These are phyloP conservation scores for Neofusicoccum ribis DNA, from an alignment of 2,329 filamentous ascomycete genomes.

Conservation along the genomic window DNA sequence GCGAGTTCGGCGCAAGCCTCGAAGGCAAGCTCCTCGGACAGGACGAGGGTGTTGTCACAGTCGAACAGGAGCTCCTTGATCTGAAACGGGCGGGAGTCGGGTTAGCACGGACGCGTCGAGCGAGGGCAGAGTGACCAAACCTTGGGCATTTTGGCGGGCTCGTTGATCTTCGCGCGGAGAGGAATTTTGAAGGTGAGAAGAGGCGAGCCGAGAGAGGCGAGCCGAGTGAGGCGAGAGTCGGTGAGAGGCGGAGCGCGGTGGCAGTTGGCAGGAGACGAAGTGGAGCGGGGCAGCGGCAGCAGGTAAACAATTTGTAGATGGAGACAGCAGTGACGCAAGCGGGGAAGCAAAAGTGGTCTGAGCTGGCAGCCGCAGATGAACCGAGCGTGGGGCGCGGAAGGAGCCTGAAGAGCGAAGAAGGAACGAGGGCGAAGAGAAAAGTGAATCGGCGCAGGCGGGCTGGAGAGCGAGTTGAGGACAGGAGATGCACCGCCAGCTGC, in stretches of 20 bases:
- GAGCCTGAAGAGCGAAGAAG: slow-evolving; percentile 8
- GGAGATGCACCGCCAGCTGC: not conserved
- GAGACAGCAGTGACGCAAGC: slow-evolving; percentile 10
- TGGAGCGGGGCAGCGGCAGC: slow-evolving; percentile 1
- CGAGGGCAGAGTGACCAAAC: not conserved
- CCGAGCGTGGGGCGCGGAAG: slow-evolving; percentile 6
- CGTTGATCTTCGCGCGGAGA: slow-evolving; percentile 12
- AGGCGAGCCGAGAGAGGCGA: not conserved
- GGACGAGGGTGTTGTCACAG: slow-evolving; percentile 86
- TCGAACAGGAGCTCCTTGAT: slow-evolving; percentile 55
- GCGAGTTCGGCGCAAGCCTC: slow-evolving; percentile 86
- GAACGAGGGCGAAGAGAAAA: not conserved
- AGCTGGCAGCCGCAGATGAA: slow-evolving; percentile 3
- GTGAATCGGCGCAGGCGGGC: not conserved
- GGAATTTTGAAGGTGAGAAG: slow-evolving; percentile 2
- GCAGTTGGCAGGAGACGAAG: not conserved
- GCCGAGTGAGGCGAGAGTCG: not conserved
- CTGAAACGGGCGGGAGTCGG: slow-evolving; percentile 23
- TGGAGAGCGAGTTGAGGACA: not conserved
- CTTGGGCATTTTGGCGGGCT: slow-evolving; percentile 14
- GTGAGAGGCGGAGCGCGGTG: not conserved
- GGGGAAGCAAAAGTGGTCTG: slow-evolving; percentile 8
- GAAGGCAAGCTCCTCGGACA: slow-evolving; percentile 88
- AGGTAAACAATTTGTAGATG: slow-evolving; percentile 14
- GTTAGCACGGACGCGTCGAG: not conserved